phyloP scores from a whole-genome alignment of 2,329 filamentous ascomycete species.

The Aspergillus intermedius region DNA sequence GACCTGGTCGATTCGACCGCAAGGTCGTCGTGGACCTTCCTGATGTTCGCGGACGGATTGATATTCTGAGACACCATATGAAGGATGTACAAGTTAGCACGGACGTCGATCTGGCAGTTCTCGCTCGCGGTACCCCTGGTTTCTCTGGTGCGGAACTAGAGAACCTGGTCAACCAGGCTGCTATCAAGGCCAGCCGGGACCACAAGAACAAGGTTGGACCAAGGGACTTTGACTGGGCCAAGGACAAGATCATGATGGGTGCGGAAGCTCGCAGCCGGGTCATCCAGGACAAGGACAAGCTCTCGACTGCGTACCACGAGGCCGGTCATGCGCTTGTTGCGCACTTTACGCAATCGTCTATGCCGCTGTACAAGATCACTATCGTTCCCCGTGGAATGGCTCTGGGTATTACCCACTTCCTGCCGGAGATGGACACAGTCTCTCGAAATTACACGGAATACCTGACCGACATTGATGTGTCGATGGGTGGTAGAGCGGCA shows the following conservation, averaged over 20 bases:
- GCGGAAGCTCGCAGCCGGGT: slow-evolving; percentile 85
- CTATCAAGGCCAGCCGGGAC: slow-evolving; percentile 84
- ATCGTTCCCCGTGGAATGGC: slow-evolving; percentile 85
- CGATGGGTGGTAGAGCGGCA: slow-evolving; percentile 77
- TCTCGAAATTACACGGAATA: slow-evolving; percentile 81
- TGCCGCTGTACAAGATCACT: slow-evolving; percentile 90
- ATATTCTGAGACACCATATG: slow-evolving; percentile 89
- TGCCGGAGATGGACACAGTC: slow-evolving; percentile 90
- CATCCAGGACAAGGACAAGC: slow-evolving; percentile 87
- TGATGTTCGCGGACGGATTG: slow-evolving; percentile 86
- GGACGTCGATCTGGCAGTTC: slow-evolving; percentile 74
- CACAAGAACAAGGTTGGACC: slow-evolving; percentile 70
- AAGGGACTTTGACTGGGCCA: slow-evolving; percentile 89
- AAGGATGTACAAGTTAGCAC: slow-evolving; percentile 76
- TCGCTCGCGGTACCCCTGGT: slow-evolving; percentile 82
- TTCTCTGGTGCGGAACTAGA: slow-evolving; percentile 94
- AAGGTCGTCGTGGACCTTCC: slow-evolving; percentile 84
- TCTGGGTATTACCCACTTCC: slow-evolving; percentile 77
- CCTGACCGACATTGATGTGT: slow-evolving; percentile 69
- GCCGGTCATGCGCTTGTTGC: slow-evolving; percentile 89
- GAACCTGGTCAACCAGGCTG: slow-evolving; percentile 94
- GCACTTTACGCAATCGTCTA: slow-evolving; percentile 69
- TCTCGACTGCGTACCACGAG: slow-evolving; percentile 93
- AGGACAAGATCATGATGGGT: slow-evolving; percentile 96
- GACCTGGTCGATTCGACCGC: slow-evolving; percentile 91